Conservation (phyloP, 2,329 filamentous ascomycete species). For the Aspergillus proliferans region DNA sequence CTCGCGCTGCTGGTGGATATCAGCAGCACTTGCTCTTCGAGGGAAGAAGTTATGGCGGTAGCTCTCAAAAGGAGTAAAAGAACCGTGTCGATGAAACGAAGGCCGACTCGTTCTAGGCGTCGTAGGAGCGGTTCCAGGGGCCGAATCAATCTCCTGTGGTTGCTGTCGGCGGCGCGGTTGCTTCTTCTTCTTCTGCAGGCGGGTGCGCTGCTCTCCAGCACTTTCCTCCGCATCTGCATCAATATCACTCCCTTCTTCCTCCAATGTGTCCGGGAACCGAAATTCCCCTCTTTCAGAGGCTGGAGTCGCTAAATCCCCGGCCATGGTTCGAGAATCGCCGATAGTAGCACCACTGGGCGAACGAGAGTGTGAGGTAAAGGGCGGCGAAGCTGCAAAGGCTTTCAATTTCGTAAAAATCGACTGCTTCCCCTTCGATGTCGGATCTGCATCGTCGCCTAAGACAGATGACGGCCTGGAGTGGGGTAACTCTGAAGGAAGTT, state of each 20-base stretch:
- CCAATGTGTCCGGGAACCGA: constrained; percentile 50
- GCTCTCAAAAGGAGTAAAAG: constrained; percentile 41
- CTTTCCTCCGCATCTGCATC: constrained; percentile 82
- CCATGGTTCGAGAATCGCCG: constrained; percentile 34
- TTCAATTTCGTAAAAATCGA: constrained; percentile 75
- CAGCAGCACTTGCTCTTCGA: constrained; percentile 61
- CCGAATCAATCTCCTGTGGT: constrained; percentile 49
- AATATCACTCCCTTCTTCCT: constrained; percentile 60
- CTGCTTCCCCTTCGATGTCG: constrained; percentile 51
- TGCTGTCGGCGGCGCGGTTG: constrained; percentile 53
- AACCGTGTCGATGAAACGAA: constrained; percentile 40
- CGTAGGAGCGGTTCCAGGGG: constrained; percentile 58
- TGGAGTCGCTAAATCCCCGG: constrained; percentile 39
- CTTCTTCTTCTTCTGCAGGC: constrained; percentile 55
- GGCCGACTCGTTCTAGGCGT: constrained; percentile 49
- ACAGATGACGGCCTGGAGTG: constrained; percentile 60
- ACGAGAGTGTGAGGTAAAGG: constrained; percentile 45
- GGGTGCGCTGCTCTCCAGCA: constrained; percentile 62
- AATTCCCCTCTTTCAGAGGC: constrained; percentile 45
- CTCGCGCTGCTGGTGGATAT: constrained; percentile 53
- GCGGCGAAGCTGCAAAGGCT: constrained; percentile 57
- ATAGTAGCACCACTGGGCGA: constrained; percentile 44
- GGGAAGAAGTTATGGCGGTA: constrained; percentile 48
- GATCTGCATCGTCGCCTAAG: constrained; percentile 57
- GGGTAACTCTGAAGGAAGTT: constrained; percentile 44